Base-by-base conservation (phyloP, 1,284 basidiomycete species). In the Fomes fomentarius region DNA sequence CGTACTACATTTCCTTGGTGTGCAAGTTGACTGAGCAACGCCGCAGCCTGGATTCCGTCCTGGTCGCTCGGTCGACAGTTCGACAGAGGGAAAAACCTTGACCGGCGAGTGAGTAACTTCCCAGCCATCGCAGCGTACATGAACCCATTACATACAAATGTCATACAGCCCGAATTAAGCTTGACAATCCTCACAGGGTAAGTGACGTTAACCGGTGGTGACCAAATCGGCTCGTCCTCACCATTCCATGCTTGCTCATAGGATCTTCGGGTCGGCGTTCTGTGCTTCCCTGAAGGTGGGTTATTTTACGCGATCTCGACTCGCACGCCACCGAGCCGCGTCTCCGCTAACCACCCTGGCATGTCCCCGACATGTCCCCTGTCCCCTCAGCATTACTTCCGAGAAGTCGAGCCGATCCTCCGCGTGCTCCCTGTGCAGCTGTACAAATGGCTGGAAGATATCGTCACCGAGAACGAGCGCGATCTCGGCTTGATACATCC, bases 181-280 rank as follows among this genome's bases (percentile, higher is more conserved):
- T 66, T 77, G 31, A 68, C 74, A 1, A 71, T 76, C 40, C 61
- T 77, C 4, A 60, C 69, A 8, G 75, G 75, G 71, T 72, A 55
- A 38, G 69, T 11, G n/a, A 21, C 9, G 9, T n/a, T 8, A 6
- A n/a, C 1, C n/a, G n/a, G n/a, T n/a, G n/a, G n/a, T n/a, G n/a
- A n/a, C n/a, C n/a, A n/a, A n/a, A n/a, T n/a, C n/a, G n/a, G n/a
- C n/a, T n/a, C n/a, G n/a, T n/a, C n/a, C n/a, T n/a, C n/a, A n/a
- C n/a, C 14, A 10, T 9, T 22, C n/a, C 8, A 24, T n/a, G 12
- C 14, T 22, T 33, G 2, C 2, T 12, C 1, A 9, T 41, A 74
- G 72, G 5, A 72, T 77, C 25, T 76, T 72, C 52, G 74, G 74
- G 0, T 74, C 71, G 17, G 76, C 76, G 1, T 77, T 76, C 58